phyloP scores from a whole-genome alignment of 1,139 yeast genomes.

The Oligophagozyma castellii region DNA sequence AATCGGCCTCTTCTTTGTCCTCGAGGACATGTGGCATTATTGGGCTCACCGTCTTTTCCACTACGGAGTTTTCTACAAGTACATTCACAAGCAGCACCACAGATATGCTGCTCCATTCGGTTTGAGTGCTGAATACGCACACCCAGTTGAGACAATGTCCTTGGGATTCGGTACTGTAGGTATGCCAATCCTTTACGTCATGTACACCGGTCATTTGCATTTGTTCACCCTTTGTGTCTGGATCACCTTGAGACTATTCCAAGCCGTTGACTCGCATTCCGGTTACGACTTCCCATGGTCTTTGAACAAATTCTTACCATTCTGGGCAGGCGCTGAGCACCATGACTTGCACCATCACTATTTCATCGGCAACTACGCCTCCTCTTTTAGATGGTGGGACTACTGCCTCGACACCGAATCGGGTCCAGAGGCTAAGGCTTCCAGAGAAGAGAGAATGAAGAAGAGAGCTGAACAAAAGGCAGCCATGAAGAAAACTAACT shows the following conservation, averaged over 20 bases:
- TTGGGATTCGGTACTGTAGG: constrained; percentile 93
- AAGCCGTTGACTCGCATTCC: constrained; percentile 93
- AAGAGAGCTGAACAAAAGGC: constrained; percentile 33
- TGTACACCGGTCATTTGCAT: constrained; percentile 57
- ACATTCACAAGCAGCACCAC: constrained; percentile 92
- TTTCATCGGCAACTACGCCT: constrained; percentile 84
- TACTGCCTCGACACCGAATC: constrained; percentile 70
- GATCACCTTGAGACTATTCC: constrained; percentile 80
- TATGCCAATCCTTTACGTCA: constrained; percentile 62
- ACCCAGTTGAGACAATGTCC: constrained; percentile 82
- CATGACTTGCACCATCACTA: constrained; percentile 94
- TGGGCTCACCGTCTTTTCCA: constrained; percentile 86
- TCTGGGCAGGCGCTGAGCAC: constrained; percentile 98
- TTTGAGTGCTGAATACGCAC: constrained; percentile 92
- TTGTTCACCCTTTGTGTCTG: constrained; percentile 72
- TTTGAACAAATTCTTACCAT: constrained; percentile 74
- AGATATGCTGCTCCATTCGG: constrained; percentile 97
- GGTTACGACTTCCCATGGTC: constrained; percentile 98
- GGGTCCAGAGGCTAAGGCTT: constrained; percentile 50
- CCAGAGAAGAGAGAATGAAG: constrained; percentile 47
- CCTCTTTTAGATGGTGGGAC: constrained; percentile 94
- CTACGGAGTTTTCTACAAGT: constrained; percentile 71
- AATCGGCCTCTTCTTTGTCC: constrained; percentile 57
- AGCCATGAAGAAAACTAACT: constrained; percentile 19
- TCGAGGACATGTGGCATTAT: constrained; percentile 94